Evolutionary conservation across 2,329 filamentous ascomycete species (phyloP).

Genomic region (Clarireedia paspali): DNA sequence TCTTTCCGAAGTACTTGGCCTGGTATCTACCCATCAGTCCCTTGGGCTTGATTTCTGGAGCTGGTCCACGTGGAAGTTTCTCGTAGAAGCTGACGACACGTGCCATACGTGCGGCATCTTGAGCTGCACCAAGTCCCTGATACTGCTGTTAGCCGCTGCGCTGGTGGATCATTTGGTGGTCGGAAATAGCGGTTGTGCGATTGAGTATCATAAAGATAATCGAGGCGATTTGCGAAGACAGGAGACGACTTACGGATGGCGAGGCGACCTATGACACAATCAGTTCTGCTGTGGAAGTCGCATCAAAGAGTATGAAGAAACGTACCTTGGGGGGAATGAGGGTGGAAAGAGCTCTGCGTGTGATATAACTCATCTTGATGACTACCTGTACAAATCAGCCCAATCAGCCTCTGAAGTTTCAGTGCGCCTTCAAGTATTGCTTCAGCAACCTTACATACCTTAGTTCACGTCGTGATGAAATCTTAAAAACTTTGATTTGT

Average conservation of each 20-base stretch:
- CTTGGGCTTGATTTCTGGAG: constrained; percentile 73
- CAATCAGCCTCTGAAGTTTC: constrained; percentile 15
- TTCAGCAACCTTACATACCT: constrained; percentile 19
- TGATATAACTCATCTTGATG: constrained; percentile 83
- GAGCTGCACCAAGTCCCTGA: constrained; percentile 87
- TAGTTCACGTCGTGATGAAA: constrained; percentile 24
- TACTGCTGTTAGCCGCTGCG: not conserved
- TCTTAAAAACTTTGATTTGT: constrained; percentile 12
- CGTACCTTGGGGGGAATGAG: constrained; percentile 97
- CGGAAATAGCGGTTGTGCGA: not conserved
- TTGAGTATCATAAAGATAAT: not conserved
- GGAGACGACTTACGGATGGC: constrained; percentile 27
- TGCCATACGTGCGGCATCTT: constrained; percentile 96
- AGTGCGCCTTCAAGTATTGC: not conserved
- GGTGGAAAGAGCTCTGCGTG: constrained; percentile 89
- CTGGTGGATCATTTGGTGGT: not conserved
- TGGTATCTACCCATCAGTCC: constrained; percentile 87
- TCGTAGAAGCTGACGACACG: constrained; percentile 98
- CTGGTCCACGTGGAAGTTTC: constrained; percentile 88
- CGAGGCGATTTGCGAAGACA: not conserved
- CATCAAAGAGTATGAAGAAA: constrained; percentile 7
- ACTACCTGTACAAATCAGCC: constrained; percentile 29
- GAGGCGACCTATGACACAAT: constrained; percentile 28
- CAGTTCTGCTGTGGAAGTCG: constrained; percentile 6
- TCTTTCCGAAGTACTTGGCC: constrained; percentile 90